These are phyloP conservation scores for Tetrahymena thermophila DNA, from an alignment of 73 alveolate species.

Conservation along the genomic window DNA sequence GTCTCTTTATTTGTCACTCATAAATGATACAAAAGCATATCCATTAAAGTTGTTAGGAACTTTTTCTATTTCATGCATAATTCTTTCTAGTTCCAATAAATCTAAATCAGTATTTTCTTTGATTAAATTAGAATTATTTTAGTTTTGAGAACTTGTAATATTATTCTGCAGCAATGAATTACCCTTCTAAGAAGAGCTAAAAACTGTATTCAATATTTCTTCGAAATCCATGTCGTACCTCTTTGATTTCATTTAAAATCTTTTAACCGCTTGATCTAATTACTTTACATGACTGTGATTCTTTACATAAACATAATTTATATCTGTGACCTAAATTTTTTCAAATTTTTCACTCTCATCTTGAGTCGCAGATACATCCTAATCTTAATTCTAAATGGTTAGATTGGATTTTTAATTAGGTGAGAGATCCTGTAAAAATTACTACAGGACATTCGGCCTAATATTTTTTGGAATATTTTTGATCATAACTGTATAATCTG, in stretches of 20 bases:
- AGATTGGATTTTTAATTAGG: neutral
- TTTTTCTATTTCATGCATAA: neutral
- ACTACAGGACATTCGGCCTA: neutral
- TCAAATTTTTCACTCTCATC: neutral
- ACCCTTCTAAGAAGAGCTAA: neutral
- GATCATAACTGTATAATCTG: conserved; percentile 55
- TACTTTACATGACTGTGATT: neutral
- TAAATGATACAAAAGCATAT: neutral
- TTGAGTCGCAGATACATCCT: neutral
- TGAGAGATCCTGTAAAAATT: neutral
- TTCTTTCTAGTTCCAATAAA: neutral
- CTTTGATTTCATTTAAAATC: neutral
- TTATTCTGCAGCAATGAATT: neutral
- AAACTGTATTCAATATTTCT: neutral
- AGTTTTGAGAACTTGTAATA: neutral
- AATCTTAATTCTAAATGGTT: neutral
- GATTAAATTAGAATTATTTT: neutral
- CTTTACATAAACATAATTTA: neutral
- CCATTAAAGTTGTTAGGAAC: neutral
- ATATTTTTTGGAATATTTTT: conserved; percentile 7
- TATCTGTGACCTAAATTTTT: neutral
- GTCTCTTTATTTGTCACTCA: neutral
- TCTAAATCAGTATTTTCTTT: neutral
- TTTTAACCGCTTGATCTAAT: neutral
- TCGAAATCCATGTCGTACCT: neutral